Evolutionary conservation across 768 basidiomycete species (phyloP).

Genomic region (Inosperma sp.): DNA sequence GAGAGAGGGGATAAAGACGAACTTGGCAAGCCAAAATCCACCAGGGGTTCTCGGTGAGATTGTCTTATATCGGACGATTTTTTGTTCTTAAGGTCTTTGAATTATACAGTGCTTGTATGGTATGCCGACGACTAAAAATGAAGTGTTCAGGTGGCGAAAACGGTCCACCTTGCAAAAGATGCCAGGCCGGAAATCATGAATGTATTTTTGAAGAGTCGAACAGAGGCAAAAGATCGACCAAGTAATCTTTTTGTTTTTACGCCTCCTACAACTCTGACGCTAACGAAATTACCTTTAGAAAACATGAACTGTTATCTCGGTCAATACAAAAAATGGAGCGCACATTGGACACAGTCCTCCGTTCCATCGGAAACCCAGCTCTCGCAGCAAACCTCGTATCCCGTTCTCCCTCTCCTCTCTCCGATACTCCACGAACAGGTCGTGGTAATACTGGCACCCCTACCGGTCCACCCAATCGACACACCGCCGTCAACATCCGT

Average conservation of each 20-base stretch:
- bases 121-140: slow-evolving; percentile 90
- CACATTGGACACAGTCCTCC: slow-evolving; percentile 87
- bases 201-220: slow-evolving; percentile 98
- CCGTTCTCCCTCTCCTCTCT: slow-evolving; percentile 71
- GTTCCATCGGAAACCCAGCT: slow-evolving; percentile 81
- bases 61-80: slow-evolving; percentile 17
- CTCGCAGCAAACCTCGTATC: slow-evolving; percentile 76
- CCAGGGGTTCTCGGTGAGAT: slow-evolving; percentile 81
- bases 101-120: slow-evolving; percentile 74
- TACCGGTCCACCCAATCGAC: slow-evolving; percentile 42
- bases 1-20: slow-evolving; percentile 51
- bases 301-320: slow-evolving; percentile 76
- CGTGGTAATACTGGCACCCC: background rate
- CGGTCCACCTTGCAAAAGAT: slow-evolving; percentile 89
- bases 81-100: background rate
- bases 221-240: slow-evolving; percentile 84
- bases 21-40: slow-evolving; percentile 65
- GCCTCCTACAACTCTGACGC: slow-evolving; percentile 4
- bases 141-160: slow-evolving; percentile 89
- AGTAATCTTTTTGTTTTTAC: slow-evolving; percentile 42
- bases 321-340: slow-evolving; percentile 89
- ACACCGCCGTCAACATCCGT: slow-evolving; percentile 46
- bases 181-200: slow-evolving; percentile 71
- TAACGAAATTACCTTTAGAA: slow-evolving; percentile 47
- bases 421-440: slow-evolving; percentile 46